Evolutionary conservation across 2,329 filamentous ascomycete genomes (phyloP), one percentile per base, ranked within the genome.

Genomic region (Sordariomycetes sp.): DNA sequence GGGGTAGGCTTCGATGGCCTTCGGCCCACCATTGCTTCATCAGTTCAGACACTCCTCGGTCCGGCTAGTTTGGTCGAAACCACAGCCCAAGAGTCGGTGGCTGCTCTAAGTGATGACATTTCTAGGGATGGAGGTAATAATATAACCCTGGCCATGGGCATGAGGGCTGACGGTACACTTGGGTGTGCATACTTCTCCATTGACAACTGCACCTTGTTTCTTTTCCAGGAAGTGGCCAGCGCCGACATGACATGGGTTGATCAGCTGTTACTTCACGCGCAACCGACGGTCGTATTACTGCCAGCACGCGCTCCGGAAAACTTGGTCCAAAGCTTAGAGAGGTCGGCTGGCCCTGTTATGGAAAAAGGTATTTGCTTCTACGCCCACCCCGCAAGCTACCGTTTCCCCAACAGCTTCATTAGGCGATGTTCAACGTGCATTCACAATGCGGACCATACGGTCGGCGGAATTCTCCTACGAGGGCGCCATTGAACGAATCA

Each of bases 111-210:
- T 20, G 45, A 12, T 50, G 6, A 3, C 12, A 22, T 50, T 24
- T 24, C 45, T 10, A 50, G n/a, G 20, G n/a, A 22, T 8, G 45
- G 45, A 6, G 12, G 20, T 7, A 50, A 22, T 13, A 20, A 50
- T 7, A 50, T 20, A 8, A 50, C 95, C 59, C 89, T 95, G 82
- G 88, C 89, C 1, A 74, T 96, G 25, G 84, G 95, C 59, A 76
- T 92, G 67, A 82, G 79, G 60, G 79, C 84, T n/a, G 78, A 81
- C 34, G 83, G 80, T 1, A 84, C 79, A 0, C 76, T 96, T 20
- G 92, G 92, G 0, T 96, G 90, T 67, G 86, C 89, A 52, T 95
- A 92, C 66, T 96, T 92, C 66, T 74, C 85, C 53, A 83, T 85
- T 6, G 72, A 77, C 28, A 82, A 90, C 45, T 84, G 88, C 64